Percentiles rank a stretch among this genome's conserved stretches.
Evolutionary conservation across 306 rosid species (phyloP).

Genomic region (Dryas alaskensis): DNA sequence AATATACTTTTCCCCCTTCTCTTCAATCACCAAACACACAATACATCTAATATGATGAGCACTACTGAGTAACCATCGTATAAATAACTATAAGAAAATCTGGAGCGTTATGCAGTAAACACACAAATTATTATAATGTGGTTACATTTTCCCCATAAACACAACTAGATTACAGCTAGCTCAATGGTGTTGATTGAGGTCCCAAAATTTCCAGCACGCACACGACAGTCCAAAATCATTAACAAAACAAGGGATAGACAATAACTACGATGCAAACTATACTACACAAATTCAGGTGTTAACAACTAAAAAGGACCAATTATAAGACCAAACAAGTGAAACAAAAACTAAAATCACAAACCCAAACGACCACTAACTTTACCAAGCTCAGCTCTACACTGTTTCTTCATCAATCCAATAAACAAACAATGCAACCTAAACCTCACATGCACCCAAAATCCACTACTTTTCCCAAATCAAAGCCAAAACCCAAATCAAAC

Average conservation of each 20-base stretch:
- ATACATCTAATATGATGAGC: too few relatives aligned
- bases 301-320: constrained; percentile 23
- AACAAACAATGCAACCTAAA: constrained; percentile 35
- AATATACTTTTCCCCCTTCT: too few relatives aligned
- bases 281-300: constrained; percentile 15
- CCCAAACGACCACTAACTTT: constrained; percentile 26
- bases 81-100: constrained; percentile 2
- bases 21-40: too few relatives aligned
- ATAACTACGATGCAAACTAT: constrained; percentile 26
- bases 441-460: constrained; percentile 30
- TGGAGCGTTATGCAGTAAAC: neutral
- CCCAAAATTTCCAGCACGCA: constrained; percentile 5
- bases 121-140: constrained; percentile 8
- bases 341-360: constrained; percentile 22
- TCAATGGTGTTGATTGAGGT: constrained; percentile 10
- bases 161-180: constrained; percentile 17
- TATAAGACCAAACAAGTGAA: constrained; percentile 19
- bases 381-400: constrained; percentile 45
- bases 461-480: constrained; percentile 32
- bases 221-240: constrained; percentile 21
- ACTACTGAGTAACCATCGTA: neutral
- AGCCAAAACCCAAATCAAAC: constrained; percentile 32
- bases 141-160: neutral
- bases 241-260: neutral
- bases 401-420: constrained; percentile 29